Evolutionary conservation across 2,329 filamentous ascomycete genomes (phyloP).

Genomic region (Cladosporium sp.): DNA sequence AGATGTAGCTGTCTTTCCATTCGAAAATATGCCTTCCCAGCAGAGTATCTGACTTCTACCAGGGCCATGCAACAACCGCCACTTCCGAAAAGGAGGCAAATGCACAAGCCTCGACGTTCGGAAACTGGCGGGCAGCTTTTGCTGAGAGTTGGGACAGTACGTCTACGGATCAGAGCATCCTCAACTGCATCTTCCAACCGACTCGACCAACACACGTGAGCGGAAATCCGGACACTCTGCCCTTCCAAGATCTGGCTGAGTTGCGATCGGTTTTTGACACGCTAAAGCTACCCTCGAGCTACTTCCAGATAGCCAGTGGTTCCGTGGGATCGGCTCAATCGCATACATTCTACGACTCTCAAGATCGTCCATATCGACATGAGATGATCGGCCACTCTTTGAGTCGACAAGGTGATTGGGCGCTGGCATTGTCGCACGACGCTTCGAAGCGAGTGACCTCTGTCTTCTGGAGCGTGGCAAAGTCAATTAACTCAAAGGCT

Average conservation of each 20-base stretch:
- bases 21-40: background rate
- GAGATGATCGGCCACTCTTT: slow-evolving; percentile 23
- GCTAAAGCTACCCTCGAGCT: slow-evolving; percentile 22
- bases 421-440: slow-evolving; percentile 23
- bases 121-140: background rate
- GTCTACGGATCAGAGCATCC: background rate
- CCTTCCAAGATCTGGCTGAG: slow-evolving; percentile 17
- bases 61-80: background rate
- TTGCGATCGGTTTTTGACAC: slow-evolving; percentile 17
- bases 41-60: background rate
- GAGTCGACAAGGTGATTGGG: slow-evolving; percentile 26
- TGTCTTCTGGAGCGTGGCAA: slow-evolving; percentile 25
- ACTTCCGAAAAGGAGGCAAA: background rate
- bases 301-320: slow-evolving; percentile 23
- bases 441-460: slow-evolving; percentile 13
- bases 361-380: background rate
- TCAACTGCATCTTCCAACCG: slow-evolving; percentile 22
- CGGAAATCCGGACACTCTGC: slow-evolving; percentile 21
- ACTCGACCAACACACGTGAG: slow-evolving; percentile 22
- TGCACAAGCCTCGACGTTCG: background rate
- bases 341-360: background rate
- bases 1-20: background rate
- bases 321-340: slow-evolving; percentile 19
- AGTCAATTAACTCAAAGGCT: slow-evolving; percentile 13
- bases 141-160: background rate